A percentile compares a stretch with the other conserved stretches of the same genome.
Evolutionary conservation across 148 eudicot species (phyloP).

Genomic region (Rhododendron vialii): DNA sequence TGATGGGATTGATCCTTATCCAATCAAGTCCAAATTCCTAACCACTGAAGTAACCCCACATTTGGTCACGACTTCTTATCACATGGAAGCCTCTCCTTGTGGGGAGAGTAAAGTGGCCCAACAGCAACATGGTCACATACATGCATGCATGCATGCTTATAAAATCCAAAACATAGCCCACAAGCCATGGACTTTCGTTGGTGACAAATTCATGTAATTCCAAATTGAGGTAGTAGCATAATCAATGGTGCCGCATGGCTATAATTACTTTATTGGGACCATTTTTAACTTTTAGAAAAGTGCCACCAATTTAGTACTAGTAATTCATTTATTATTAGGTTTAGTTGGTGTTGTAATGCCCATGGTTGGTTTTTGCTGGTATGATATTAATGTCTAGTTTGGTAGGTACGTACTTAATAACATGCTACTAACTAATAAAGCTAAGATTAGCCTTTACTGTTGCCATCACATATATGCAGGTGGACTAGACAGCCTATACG

Average conservation of each 20-base stretch:
- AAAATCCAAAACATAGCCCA: not conserved
- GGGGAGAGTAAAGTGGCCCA: too few relatives aligned
- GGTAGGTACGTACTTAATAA: not conserved
- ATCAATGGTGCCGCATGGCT: not conserved
- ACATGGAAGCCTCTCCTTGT: too few relatives aligned
- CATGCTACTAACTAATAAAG: not conserved
- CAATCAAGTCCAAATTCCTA: too few relatives aligned
- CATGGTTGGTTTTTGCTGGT: not conserved
- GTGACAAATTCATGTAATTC: not conserved
- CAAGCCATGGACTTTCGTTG: not conserved
- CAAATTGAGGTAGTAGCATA: not conserved
- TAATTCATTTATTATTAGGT: not conserved
- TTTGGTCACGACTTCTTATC: too few relatives aligned
- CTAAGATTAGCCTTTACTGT: not conserved
- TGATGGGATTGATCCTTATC: too few relatives aligned
- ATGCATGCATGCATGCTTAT: not conserved
- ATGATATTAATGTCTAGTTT: not conserved
- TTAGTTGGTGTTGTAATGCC: not conserved
- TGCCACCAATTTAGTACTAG: not conserved
- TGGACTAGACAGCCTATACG: not conserved
- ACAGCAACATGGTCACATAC: not conserved
- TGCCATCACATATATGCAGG: not conserved
- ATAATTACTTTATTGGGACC: not conserved
- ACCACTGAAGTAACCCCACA: too few relatives aligned
- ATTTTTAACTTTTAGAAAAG: not conserved